These are phyloP conservation scores for Fusarium aywerte DNA, from an alignment of 2,329 filamentous ascomycete genomes.

Conservation along the genomic window DNA sequence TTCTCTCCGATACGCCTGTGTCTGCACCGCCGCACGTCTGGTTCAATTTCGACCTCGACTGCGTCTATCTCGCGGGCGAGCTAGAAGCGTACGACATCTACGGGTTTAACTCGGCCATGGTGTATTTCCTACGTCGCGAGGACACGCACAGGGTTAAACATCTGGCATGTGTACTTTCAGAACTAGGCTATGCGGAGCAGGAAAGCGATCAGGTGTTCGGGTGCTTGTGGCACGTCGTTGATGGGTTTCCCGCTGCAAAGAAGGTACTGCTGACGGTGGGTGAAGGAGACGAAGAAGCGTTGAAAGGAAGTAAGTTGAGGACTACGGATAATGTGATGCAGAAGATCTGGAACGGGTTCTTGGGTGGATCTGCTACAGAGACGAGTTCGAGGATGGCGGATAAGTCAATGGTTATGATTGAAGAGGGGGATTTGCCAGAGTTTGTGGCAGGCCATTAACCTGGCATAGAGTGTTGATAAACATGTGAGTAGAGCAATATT, in stretches of 20 bases:
- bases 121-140: conserved; percentile 58
- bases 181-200: conserved; percentile 56
- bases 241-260: conserved; percentile 54
- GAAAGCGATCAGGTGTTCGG: conserved; percentile 60
- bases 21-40: conserved; percentile 54
- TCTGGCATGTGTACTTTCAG: conserved; percentile 57
- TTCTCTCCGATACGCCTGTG: conserved; percentile 50
- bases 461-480: background rate
- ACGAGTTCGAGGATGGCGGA: conserved; percentile 55
- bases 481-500: too few relatives aligned
- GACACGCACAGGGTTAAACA: conserved; percentile 58
- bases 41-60: conserved; percentile 61
- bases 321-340: conserved; percentile 55
- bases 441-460: conserved; percentile 44
- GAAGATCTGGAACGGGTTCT: conserved; percentile 61
- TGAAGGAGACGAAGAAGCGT: conserved; percentile 51
- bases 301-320: conserved; percentile 46
- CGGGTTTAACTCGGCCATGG: conserved; percentile 61
- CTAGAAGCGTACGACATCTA: conserved; percentile 59
- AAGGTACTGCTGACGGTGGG: conserved; percentile 56
- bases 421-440: conserved; percentile 55
- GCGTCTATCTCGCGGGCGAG: conserved; percentile 60
- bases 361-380: conserved; percentile 53
- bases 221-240: conserved; percentile 60
- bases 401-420: conserved; percentile 58